Base-by-base conservation (phyloP, 1,284 basidiomycete species). In the Hymenochaete sp. region DNA sequence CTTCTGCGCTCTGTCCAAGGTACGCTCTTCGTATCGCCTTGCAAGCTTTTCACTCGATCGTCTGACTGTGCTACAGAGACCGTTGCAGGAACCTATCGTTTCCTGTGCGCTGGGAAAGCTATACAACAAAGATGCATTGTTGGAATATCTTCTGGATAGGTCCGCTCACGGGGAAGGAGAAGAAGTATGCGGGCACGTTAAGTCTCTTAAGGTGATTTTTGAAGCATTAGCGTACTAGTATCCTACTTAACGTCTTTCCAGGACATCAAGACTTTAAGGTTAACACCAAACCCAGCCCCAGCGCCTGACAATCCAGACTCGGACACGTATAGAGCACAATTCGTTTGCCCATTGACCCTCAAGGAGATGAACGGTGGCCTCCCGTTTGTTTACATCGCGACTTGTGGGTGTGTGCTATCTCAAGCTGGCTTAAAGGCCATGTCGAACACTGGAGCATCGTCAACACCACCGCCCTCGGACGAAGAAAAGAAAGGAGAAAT, bases 361-460 rank as follows among this genome's bases (percentile, higher is more conserved):
- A 89, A 90, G 60, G 93, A 95, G 65, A 95, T 96, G 90, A 90
- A 88, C 51, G 92, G 92, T n/a, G 61, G 66, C 0, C 75, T 86
- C 43, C 87, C 89, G 0, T 96, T 96, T 61, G 78, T 91, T 46
- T 93, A 91, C 59, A 65, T 95, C 52, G 68, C 71, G n/a, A 66
- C 80, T 0, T 96, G 92, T 57, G 91, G 91, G n/a, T 93, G 89
- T 59, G 89, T 88, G 26, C 82, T 92, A 62, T 82, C 84, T 3
- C 79, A 82, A 47, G 79, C 78, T 0, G 86, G 81, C 3, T 67
- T 92, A 33, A 79, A 77, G 50, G 77, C 79, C 0, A 67, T 90
- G 38, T 59, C 70, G 1, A 53, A 63, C 26, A 53, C 67, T 5
- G 55, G 59, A 4, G 49, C 66, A 4, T 55, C 66, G 2, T 58